Conservation (phyloP, 106 monocot species). For the Narthecium ossifragum region DNA sequence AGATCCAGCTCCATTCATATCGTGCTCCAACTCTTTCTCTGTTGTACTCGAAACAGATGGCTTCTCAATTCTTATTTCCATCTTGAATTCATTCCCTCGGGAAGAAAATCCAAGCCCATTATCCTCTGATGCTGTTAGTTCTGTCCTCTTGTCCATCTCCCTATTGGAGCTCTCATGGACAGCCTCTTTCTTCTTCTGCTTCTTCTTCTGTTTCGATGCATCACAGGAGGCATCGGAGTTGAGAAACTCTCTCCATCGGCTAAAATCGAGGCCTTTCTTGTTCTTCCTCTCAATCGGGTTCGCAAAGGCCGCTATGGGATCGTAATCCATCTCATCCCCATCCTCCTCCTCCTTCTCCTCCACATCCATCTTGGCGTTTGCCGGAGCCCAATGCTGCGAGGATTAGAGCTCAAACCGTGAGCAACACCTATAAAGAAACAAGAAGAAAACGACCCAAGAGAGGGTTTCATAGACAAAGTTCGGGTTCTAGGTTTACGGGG, state of each 20-base stretch:
- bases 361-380: neutral
- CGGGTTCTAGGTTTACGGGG: too few species aligned
- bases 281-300: conserved; percentile 44
- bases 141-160: neutral
- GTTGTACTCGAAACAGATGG: too few species aligned
- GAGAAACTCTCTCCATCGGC: conserved; percentile 53
- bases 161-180: neutral
- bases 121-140: neutral
- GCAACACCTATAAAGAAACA: neutral
- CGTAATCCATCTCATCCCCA: conserved; percentile 28
- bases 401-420: neutral
- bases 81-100: too few species aligned
- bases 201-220: neutral
- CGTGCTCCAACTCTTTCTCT: too few species aligned
- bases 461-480: too few species aligned
- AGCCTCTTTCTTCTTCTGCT: neutral
- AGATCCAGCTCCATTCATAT: too few species aligned
- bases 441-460: neutral
- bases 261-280: conserved; percentile 71
- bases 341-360: conserved; percentile 36
- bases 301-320: conserved; percentile 21
- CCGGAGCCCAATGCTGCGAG: conserved; percentile 61
- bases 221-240: neutral
- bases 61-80: too few species aligned
- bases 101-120: too few species aligned